Base-by-base conservation (phyloP, 2,329 filamentous ascomycete genomes). In the Knufia fluminis region DNA sequence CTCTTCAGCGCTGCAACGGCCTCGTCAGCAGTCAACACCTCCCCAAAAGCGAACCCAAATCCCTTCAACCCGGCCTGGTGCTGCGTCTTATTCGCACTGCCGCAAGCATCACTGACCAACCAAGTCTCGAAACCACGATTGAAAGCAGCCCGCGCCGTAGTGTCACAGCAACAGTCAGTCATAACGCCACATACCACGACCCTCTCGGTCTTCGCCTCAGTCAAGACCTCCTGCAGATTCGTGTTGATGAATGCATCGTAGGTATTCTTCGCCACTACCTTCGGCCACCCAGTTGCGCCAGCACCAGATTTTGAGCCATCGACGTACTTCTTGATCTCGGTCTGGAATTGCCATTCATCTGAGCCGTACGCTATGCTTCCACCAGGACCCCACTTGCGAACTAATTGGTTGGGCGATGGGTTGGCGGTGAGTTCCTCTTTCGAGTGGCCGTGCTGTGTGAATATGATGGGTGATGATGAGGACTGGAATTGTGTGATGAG, bases 81-180 rank as follows among this genome's bases (percentile, higher is more conserved):
- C 58, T 66, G 65, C 46, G 38, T 54, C 53, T 57, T 51, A 50
- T 59, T 64, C 46, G 60, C 65, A 50, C 59, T 68, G 19, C 61
- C 66, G 48, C 61, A 66, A 23, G 64, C 67, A 59, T 69, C 68
- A 24, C 55, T 50, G 0, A 70, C 65, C 26, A 70, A 50, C 66
- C 65, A 69, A 3, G 67, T 70, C 59, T 69, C 66, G 46, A 59
- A 70, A 2, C 68, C 67, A 4, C 66, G 52, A 56, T 69, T 68
- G 48, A 70, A 69, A 2, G 66, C 65, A 28, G 60, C 60, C 41
- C 66, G 47, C 3, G 59, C 67, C 42, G 67, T 67, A 2, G 67
- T 66, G 54, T 70, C 68, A 48, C 61, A 64, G 53, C 68, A 70
- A 49, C 65, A 69, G 56, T 70, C 66, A 40, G 67, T 70, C 54